phyloP scores from a whole-genome alignment of 192 early-diverging fungal genomes.

The Funneliformis mosseae region DNA sequence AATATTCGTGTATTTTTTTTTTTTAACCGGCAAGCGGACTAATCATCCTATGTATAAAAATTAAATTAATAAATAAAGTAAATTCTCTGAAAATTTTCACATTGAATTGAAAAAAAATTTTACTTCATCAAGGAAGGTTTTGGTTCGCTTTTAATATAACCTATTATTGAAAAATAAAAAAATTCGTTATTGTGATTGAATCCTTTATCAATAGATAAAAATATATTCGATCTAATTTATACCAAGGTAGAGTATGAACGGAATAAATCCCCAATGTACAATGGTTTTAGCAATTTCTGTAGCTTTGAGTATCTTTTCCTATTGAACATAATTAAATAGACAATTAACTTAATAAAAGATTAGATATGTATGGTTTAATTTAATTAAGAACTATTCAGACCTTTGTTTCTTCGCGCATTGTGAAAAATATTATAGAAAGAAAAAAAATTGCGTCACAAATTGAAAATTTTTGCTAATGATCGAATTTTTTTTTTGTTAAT shows the following conservation, averaged over 20 bases:
- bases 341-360: not conserved
- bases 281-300: constrained; percentile 57
- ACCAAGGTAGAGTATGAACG: constrained; percentile 62
- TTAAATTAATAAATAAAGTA: not conserved
- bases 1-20: not conserved
- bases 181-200: not conserved
- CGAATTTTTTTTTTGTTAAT: no score
- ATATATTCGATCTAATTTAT: not conserved
- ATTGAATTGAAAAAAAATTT: not conserved
- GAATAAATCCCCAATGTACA: constrained; percentile 65
- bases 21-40: not conserved
- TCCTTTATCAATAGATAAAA: not conserved
- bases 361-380: not conserved
- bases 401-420: constrained; percentile 33
- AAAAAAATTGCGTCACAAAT: not conserved
- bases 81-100: not conserved
- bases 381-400: not conserved
- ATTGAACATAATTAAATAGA: not conserved
- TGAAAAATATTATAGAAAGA: not conserved
- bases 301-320: constrained; percentile 57
- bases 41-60: not conserved
- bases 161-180: constrained; percentile 1
- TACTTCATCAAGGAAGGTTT: constrained; percentile 29
- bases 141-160: constrained; percentile 28
- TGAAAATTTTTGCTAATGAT: no score